phyloP scores from a whole-genome alignment of 495 filamentous ascomycete species.

The Cercophora sp. region DNA sequence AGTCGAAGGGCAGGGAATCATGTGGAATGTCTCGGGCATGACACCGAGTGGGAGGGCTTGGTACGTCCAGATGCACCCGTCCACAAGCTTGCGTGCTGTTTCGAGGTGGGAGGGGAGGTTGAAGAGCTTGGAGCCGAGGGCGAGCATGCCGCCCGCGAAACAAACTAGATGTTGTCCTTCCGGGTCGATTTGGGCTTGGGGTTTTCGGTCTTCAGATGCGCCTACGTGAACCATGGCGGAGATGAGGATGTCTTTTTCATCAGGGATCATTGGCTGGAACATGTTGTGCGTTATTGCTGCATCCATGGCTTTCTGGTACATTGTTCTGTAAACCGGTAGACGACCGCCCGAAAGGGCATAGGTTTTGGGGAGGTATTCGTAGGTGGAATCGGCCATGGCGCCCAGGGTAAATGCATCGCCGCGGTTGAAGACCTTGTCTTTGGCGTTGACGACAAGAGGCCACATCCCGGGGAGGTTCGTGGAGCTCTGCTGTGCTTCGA shows the following conservation, averaged over 20 bases:
- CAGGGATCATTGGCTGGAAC: slow-evolving; percentile 59
- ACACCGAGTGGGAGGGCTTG: slow-evolving; percentile 66
- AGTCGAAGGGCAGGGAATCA: slow-evolving; percentile 56
- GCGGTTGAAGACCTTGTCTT: slow-evolving; percentile 20
- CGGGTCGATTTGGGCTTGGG: slow-evolving; percentile 42
- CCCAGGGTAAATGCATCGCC: slow-evolving; percentile 60
- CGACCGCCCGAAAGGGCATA: slow-evolving; percentile 65
- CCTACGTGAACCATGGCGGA: slow-evolving; percentile 53
- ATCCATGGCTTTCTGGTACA: slow-evolving; percentile 69
- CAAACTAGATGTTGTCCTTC: slow-evolving; percentile 49
- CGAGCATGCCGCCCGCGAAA: slow-evolving; percentile 83
- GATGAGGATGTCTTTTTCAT: slow-evolving; percentile 42
- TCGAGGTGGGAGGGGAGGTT: slow-evolving; percentile 61
- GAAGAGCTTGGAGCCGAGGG: slow-evolving; percentile 69
- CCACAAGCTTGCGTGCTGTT: slow-evolving; percentile 66
- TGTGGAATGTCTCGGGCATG: slow-evolving; percentile 71
- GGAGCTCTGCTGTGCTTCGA: slow-evolving; percentile 60
- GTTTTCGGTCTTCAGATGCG: slow-evolving; percentile 62
- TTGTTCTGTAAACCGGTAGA: slow-evolving; percentile 63
- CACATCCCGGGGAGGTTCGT: slow-evolving; percentile 66
- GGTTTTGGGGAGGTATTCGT: slow-evolving; percentile 80
- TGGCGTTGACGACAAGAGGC: slow-evolving; percentile 37
- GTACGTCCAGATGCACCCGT: slow-evolving; percentile 86
- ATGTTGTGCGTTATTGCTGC: slow-evolving; percentile 61
- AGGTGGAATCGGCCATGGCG: slow-evolving; percentile 72